These are phyloP conservation scores for Globisporangium barbulae DNA, from an alignment of 352 stramenopile genomes.

Conservation along the genomic window DNA sequence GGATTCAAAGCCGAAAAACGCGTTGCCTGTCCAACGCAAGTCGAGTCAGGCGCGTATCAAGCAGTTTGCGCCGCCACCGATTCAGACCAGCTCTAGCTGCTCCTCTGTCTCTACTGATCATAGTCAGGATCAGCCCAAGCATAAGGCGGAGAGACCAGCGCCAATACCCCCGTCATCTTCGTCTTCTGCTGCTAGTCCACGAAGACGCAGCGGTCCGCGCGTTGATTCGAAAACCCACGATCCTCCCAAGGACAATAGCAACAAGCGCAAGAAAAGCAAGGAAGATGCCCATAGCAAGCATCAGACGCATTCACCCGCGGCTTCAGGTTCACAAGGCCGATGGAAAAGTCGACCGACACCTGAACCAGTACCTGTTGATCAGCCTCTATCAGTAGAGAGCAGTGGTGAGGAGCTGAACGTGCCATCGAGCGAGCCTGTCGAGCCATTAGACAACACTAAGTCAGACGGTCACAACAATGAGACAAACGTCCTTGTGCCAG, in stretches of 20 bases:
- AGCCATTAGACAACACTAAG: neutral
- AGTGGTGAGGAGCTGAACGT: neutral
- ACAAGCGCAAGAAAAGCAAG: slow-evolving; percentile 7
- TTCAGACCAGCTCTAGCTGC: slow-evolving; percentile 2
- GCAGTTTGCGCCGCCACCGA: neutral
- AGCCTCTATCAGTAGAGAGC: neutral
- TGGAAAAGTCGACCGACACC: neutral
- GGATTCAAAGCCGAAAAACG: slow-evolving; percentile 5
- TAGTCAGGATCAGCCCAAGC: neutral
- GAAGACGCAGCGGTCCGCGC: slow-evolving; percentile 7
- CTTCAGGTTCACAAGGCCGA: neutral
- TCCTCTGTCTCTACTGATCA: neutral
- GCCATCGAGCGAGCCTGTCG: no score
- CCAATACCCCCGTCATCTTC: neutral
- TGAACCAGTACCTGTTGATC: neutral
- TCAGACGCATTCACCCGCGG: neutral
- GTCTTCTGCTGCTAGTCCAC: neutral
- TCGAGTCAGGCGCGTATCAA: slow-evolving; percentile 19
- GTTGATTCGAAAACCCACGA: slow-evolving; percentile 4
- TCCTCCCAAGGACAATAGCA: neutral
- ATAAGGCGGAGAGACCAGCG: neutral
- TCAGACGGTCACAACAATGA: neutral
- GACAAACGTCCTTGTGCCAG: neutral
- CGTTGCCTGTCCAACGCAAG: slow-evolving; percentile 26
- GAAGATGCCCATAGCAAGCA: slow-evolving; percentile 6